Evolutionary conservation across 768 basidiomycete species (phyloP).

Genomic region (Hortiboletus flavorubellus): DNA sequence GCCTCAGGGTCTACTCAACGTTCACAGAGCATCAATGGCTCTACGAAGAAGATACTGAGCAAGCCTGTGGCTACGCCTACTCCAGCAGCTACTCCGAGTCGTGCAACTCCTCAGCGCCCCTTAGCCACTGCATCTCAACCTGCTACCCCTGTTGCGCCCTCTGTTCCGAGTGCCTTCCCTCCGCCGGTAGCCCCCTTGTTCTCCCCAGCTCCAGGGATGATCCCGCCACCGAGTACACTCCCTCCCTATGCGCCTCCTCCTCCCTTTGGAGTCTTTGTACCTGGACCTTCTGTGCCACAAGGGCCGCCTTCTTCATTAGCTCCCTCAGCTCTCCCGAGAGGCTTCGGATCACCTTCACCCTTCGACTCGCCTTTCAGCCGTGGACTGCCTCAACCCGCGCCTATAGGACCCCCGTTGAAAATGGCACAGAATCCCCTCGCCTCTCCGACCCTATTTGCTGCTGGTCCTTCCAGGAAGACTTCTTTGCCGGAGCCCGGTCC

Average conservation of each 20-base stretch:
- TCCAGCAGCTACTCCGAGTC: conserved; percentile 31
- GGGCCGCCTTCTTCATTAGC: conserved; percentile 45
- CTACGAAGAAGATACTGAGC: conserved; percentile 60
- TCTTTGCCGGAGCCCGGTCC: conserved; percentile 45
- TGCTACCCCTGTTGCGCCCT: conserved; percentile 39
- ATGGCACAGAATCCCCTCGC: conserved; percentile 32
- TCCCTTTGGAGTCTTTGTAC: conserved; percentile 48
- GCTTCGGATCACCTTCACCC: conserved; percentile 46
- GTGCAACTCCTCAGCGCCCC: conserved; percentile 37
- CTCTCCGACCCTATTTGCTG: conserved; percentile 41
- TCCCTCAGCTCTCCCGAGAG: conserved; percentile 53
- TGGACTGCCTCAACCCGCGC: conserved; percentile 39
- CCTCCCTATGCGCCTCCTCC: conserved; percentile 56
- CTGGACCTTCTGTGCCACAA: conserved; percentile 43
- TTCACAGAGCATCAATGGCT: conserved; percentile 44
- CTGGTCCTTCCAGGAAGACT: conserved; percentile 46
- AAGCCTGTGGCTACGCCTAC: conserved; percentile 39
- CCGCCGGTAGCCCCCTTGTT: conserved; percentile 50
- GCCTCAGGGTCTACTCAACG: conserved; percentile 48
- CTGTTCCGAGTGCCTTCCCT: conserved; percentile 37
- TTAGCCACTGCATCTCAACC: conserved; percentile 41
- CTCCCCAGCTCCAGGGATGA: conserved; percentile 38
- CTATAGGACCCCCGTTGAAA: conserved; percentile 56
- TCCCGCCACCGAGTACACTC: conserved; percentile 42
- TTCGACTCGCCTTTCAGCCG: conserved; percentile 53